Evolutionary conservation across 2,329 filamentous ascomycete genomes (phyloP).

Genomic region (Fusarium domesticum): DNA sequence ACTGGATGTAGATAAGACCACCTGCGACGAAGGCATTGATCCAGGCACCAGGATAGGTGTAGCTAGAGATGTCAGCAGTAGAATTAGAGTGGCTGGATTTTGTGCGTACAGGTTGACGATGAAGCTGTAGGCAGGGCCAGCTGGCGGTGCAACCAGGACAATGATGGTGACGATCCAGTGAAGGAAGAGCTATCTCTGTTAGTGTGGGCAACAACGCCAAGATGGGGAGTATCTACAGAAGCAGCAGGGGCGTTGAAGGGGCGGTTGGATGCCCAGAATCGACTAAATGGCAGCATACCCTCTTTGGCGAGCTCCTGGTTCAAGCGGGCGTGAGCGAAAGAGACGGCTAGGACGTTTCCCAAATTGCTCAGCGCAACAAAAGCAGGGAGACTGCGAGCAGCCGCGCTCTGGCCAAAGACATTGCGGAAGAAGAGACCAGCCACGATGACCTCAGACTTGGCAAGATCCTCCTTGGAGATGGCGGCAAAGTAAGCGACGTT

Average conservation of each 20-base stretch:
- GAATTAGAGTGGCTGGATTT: fast-evolving
- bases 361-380: slow-evolving; percentile 61
- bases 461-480: slow-evolving; percentile 56
- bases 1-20: slow-evolving; percentile 52
- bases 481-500: slow-evolving; percentile 66
- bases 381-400: slow-evolving; percentile 45
- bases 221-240: slow-evolving; percentile 35
- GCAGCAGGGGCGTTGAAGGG: slow-evolving; percentile 65
- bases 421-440: slow-evolving; percentile 61
- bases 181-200: slow-evolving; percentile 48
- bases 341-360: slow-evolving; percentile 60
- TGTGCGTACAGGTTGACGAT: slow-evolving; percentile 49
- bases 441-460: slow-evolving; percentile 57
- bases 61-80: slow-evolving; percentile 26
- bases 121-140: slow-evolving; percentile 68
- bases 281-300: slow-evolving; percentile 62
- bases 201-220: neutral
- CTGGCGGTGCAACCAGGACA: slow-evolving; percentile 63
- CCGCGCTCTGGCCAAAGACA: slow-evolving; percentile 57
- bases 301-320: slow-evolving; percentile 69
- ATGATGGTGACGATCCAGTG: slow-evolving; percentile 66
- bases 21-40: slow-evolving; percentile 51
- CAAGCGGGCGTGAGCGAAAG: slow-evolving; percentile 56
- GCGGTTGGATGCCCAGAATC: slow-evolving; percentile 66
- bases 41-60: slow-evolving; percentile 52